Evolutionary conservation across 306 rosid species (phyloP), one percentile per base, ranked within the genome.

Genomic region (Sicyos baderoa): DNA sequence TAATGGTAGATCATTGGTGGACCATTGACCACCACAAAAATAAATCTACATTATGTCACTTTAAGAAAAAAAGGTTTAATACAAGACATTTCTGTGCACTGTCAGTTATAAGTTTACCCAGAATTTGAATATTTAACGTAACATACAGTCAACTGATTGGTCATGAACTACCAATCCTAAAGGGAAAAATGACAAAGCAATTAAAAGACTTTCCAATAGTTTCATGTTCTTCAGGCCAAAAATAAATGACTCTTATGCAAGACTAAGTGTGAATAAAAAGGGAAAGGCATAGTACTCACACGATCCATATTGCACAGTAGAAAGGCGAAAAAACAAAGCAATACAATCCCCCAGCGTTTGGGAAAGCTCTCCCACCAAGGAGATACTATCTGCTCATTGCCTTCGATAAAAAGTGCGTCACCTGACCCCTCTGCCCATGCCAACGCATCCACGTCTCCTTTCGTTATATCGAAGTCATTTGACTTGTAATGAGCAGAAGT

Each of bases 231-330:
- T 60, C 72, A 21, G 72, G 32, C 17, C 15, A 62, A 40, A 71
- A 55, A 35, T 27, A 32, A 53, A 50, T 52, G 50, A 48, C 44
- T 49, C 27, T 0, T 29, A 29, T 29, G 35, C 35, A 29, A 29
- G 35, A 29, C n/a, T 37, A 37, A 37, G 44, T 37, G 35, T 29
- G 5, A 29, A 29, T 29, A 1, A 29, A 29, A 47, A 54, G 22
- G 74, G 64, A 78, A 54, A 65, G 70, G 9, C 10, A 54, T 57
- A 66, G 14, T 66, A 83, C 97, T 86, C 91, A 92, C 97, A 13
- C 97, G 96, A 73, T 92, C 97, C 97, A 92, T 89, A 85, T 92
- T 92, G 86, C 97, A 92, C 66, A 92, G 78, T 9, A 89, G 82
- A 78, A 92, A 89, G 45, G 97, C 84, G n/a, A 85, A 2, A 80